Conservation (phyloP, 495 filamentous ascomycete genomes). For the Penicillium cataractarum region DNA sequence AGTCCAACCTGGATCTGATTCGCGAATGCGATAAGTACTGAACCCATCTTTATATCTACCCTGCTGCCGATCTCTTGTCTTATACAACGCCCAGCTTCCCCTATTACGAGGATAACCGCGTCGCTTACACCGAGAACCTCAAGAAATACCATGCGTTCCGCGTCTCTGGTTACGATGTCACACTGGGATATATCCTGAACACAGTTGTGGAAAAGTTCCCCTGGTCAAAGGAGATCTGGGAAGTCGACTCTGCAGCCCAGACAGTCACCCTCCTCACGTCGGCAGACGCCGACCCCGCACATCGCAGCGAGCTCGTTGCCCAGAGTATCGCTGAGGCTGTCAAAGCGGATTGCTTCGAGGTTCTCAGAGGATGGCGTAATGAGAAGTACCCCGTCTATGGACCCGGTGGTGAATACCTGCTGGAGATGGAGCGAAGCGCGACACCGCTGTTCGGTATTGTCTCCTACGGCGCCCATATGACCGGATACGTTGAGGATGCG, state of each 20-base stretch:
- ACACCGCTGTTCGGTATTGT: slow-evolving; percentile 82
- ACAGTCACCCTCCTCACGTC: slow-evolving; percentile 51
- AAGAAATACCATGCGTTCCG: slow-evolving; percentile 58
- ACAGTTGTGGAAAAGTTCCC: slow-evolving; percentile 59
- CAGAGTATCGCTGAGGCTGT: slow-evolving; percentile 66
- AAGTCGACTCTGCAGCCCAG: slow-evolving; percentile 49
- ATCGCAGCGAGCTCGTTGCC: slow-evolving; percentile 63
- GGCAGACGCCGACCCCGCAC: slow-evolving; percentile 46
- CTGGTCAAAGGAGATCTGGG: slow-evolving; percentile 55
- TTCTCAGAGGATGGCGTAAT: slow-evolving; percentile 83
- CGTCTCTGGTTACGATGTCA: slow-evolving; percentile 51
- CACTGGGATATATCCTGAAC: slow-evolving; percentile 65
- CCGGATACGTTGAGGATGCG: slow-evolving; percentile 65
- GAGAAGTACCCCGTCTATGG: slow-evolving; percentile 87
- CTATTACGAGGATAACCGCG: slow-evolving; percentile 59
- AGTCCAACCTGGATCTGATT: slow-evolving; percentile 58
- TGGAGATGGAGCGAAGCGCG: slow-evolving; percentile 79
- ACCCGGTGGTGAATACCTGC: slow-evolving; percentile 62
- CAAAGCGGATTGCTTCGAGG: slow-evolving; percentile 62
- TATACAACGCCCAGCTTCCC: slow-evolving; percentile 61
- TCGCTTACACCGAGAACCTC: slow-evolving; percentile 50
- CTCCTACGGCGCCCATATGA: slow-evolving; percentile 91
- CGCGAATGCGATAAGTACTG: slow-evolving; percentile 65
- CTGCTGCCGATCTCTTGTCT: slow-evolving; percentile 15
- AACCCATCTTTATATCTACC: slow-evolving; percentile 25